Base-by-base conservation (phyloP, 2,329 filamentous ascomycete species). In the Hirsutella thompsonii region DNA sequence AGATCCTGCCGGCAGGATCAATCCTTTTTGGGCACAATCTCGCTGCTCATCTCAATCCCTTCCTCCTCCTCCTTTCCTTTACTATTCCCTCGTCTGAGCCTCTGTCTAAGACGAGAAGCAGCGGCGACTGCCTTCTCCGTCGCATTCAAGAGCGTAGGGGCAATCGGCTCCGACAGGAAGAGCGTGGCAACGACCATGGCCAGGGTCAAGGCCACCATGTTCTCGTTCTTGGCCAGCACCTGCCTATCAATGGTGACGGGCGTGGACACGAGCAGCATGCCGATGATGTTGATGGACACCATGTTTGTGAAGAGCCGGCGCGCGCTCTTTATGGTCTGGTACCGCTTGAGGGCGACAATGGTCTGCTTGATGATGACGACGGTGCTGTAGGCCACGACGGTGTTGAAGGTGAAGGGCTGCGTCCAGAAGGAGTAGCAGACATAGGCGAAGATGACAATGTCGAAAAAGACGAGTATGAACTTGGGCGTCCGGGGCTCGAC, bases 361-460 rank as follows among this genome's bases (percentile, higher is more conserved):
- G 43, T 39, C 39, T 49, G 47, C 39, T 48, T 49, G 40, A 49
- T 44, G 35, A 42, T 39, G 16, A 49, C 47, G 18, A 49, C 47
- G 5, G 47, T 47, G 32, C 47, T 42, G 30, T 49, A 49, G 6
- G 47, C 47, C 20, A 49, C 46, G 8, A 49, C 46, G 1, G 47
- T 49, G 40, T 48, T 49, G 43, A 49, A 49, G 2, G 47, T 49
- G 21, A 49, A 48, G 3, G 47, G 46, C 40, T 49, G 47, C 5
- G 47, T 41, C 23, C 40, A 49, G 39, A 49, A 49, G 3, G 46
- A 49, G 36, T 48, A 49, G 40, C 46, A 47, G 18, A 48, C 46
- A 19, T 49, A 49, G 29, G 47, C 42, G 30, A 49, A 49, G 18
- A 49, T 44, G 46, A 34, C 41, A 33, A 48, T 35, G 39, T 47